Conservation (phyloP, 2,329 filamentous ascomycete genomes). For the Apiospora arundinis region DNA sequence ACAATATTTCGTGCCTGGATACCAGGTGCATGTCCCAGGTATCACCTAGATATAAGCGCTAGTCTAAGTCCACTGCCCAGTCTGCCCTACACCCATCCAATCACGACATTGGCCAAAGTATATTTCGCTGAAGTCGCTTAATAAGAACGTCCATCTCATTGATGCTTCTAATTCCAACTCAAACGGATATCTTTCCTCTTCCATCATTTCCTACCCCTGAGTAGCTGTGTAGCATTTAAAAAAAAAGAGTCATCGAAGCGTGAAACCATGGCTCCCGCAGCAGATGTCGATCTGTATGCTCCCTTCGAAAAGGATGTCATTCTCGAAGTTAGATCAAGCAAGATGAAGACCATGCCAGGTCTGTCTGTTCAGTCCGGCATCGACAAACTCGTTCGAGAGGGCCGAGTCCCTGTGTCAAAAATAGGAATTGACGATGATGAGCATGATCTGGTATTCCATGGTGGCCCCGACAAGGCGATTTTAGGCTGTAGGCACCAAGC, state of each 20-base stretch:
- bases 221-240: not conserved
- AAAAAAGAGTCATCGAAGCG: not conserved
- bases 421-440: slow-evolving; percentile 65
- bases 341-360: slow-evolving; percentile 60
- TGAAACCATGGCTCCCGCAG: slow-evolving; percentile 32
- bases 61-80: no score
- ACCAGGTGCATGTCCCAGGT: no score
- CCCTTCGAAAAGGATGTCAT: slow-evolving; percentile 56
- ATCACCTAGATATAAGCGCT: no score
- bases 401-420: slow-evolving; percentile 52
- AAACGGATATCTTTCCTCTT: not conserved
- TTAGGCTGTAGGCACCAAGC: slow-evolving; percentile 54
- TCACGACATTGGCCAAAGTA: not conserved
- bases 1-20: no score
- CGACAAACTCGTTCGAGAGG: slow-evolving; percentile 54
- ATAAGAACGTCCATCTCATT: not conserved
- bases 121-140: not conserved
- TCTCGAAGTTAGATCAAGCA: slow-evolving; percentile 62
- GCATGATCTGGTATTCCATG: slow-evolving; percentile 67
- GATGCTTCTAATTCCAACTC: not conserved
- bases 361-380: slow-evolving; percentile 62
- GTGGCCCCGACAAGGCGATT: slow-evolving; percentile 68
- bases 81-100: not conserved
- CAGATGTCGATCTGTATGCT: slow-evolving; percentile 46
- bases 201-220: not conserved